phyloP scores from a whole-genome alignment of 2,329 filamentous ascomycete species.

The Pseudogymnoascus sp. region DNA sequence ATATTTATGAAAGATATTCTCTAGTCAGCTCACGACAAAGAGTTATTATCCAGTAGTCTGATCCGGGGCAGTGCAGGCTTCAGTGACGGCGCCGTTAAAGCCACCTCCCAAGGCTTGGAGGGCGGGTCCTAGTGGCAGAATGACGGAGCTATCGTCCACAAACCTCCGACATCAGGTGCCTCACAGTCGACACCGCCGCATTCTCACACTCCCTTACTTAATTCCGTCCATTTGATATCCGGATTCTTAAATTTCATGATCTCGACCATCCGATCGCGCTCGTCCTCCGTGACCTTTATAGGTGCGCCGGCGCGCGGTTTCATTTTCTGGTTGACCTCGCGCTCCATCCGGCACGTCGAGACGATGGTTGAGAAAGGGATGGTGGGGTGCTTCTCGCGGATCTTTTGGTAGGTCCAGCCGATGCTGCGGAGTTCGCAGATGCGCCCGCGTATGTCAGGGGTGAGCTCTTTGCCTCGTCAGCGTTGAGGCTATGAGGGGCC shows the following conservation, averaged over 20 bases:
- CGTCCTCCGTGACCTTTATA: constrained; percentile 4
- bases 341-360: constrained; percentile 8
- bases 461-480: neutral
- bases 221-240: neutral
- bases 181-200: neutral
- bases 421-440: constrained; percentile 12
- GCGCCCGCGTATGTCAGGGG: constrained; percentile 8
- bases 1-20: neutral
- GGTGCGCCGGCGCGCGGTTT: constrained; percentile 2
- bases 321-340: neutral
- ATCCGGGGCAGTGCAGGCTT: neutral
- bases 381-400: constrained; percentile 6
- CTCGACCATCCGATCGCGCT: constrained; percentile 11
- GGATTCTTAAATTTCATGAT: neutral
- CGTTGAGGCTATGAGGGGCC: neutral
- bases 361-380: constrained; percentile 7
- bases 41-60: neutral
- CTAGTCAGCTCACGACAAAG: neutral
- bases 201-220: neutral
- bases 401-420: neutral
- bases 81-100: neutral
- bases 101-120: neutral
- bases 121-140: neutral
- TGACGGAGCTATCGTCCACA: neutral
- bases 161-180: neutral